phyloP scores from a whole-genome alignment of 306 rosid species.

The Cucurbita ficifolia region DNA sequence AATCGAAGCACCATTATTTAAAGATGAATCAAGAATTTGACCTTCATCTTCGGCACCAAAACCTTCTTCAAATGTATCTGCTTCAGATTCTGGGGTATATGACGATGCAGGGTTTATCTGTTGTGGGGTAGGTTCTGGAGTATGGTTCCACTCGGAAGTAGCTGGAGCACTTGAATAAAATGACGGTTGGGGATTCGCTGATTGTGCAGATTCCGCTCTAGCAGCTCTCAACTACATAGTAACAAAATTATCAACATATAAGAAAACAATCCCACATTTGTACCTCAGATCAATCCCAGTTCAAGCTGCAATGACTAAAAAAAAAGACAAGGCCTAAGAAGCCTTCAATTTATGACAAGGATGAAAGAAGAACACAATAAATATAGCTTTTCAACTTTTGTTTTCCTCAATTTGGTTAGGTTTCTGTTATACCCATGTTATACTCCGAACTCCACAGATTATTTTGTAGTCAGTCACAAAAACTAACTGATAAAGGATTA shows the following conservation, averaged over 20 bases:
- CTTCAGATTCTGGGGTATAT: conserved; percentile 31
- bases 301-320: background rate
- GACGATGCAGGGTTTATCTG: conserved; percentile 33
- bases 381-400: background rate
- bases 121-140: conserved; percentile 48
- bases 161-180: conserved; percentile 25
- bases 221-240: conserved; percentile 54
- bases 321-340: background rate
- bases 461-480: background rate
- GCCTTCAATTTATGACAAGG: background rate
- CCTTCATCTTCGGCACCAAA: conserved; percentile 72
- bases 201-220: conserved; percentile 39
- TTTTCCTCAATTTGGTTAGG: background rate
- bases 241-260: conserved; percentile 4
- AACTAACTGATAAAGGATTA: background rate
- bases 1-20: background rate
- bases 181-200: conserved; percentile 33
- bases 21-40: conserved; percentile 17
- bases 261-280: background rate
- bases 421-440: background rate
- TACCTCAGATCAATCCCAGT: background rate
- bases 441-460: background rate
- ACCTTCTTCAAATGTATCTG: conserved; percentile 52
- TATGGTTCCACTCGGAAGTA: conserved; percentile 48
- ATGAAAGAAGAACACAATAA: background rate